A percentile compares a stretch with the other conserved stretches of the same genome.
These are phyloP conservation scores for Cryomyces minteri DNA, from an alignment of 495 filamentous ascomycete genomes.

Conservation along the genomic window DNA sequence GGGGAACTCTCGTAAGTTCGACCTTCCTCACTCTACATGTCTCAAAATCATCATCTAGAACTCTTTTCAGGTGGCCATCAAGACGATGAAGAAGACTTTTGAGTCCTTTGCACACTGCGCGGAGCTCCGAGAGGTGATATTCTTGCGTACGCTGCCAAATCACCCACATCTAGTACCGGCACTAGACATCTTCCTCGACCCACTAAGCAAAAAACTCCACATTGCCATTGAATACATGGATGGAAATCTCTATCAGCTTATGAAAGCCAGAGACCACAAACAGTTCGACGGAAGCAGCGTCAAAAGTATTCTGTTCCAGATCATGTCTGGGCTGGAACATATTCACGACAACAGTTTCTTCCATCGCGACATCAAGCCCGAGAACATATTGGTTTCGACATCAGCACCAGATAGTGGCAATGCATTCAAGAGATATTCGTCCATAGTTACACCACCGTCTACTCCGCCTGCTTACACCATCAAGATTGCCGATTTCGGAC, in stretches of 20 bases:
- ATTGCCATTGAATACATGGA: conserved; percentile 99
- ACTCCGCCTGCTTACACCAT: conserved; percentile 88
- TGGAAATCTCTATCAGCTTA: conserved; percentile 94
- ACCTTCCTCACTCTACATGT: background rate
- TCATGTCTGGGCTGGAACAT: conserved; percentile 86
- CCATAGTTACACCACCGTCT: conserved; percentile 82
- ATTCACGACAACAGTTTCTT: conserved; percentile 97
- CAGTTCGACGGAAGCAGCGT: conserved; percentile 75
- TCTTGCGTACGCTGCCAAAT: conserved; percentile 68
- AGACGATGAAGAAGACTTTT: conserved; percentile 99
- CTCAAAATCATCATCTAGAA: background rate
- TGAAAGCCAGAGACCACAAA: conserved; percentile 96
- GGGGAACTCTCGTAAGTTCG: conserved; percentile 73
- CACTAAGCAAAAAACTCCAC: conserved; percentile 84
- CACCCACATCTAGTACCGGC: conserved; percentile 91
- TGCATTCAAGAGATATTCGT: conserved; percentile 79
- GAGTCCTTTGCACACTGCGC: conserved; percentile 77
- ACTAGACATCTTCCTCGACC: conserved; percentile 96
- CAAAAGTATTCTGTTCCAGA: conserved; percentile 96
- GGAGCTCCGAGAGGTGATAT: conserved; percentile 92
- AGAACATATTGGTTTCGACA: conserved; percentile 95
- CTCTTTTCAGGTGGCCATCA: conserved; percentile 69
- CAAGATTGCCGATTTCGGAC: conserved; percentile 97
- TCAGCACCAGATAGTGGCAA: conserved; percentile 62
- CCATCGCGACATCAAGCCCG: conserved; percentile 97